Base-by-base conservation (phyloP, 805 yeast species). In the Yarrowia phangngaensis region DNA sequence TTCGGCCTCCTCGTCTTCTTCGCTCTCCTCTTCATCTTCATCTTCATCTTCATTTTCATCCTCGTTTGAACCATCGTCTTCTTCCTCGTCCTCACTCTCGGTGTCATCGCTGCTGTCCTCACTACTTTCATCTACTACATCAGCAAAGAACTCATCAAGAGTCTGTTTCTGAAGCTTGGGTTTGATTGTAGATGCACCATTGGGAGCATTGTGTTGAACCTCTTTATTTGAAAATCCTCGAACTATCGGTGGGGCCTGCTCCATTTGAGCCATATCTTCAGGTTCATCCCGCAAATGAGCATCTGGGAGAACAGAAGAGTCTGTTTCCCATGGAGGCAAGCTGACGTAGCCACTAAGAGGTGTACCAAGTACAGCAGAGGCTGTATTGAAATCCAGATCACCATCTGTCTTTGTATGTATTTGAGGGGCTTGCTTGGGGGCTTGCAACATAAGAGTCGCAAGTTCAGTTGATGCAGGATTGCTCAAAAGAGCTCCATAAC, bases 111-210 rank as follows among this genome's bases (percentile, higher is more conserved):
- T 66, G 20, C 57, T 61, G 15, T 54, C 61, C 16, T 51, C 55
- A 12, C 50, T 55, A n/a, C 54, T 58, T 3, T 41, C 54, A 17
- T 50, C 56, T 6, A 38, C 45, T 0, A 24, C 27, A 52, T 72
- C 73, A 2, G 75, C 82, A 56, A 89, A 80, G 62, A 89, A 89
- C 53, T 89, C 97, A 59, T 89, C 97, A 51, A 89, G 66, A 51
- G 89, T 83, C 62, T 86, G 95, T 28, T 84, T 64, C 52, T 76
- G 74, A 58, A 81, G 48, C 69, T 71, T 54, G 64, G 68, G 9
- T 64, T 67, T 31, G 7, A 24, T n/a, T 6, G 43, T 24, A 22
- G 57, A 56, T 14, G 58, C 40, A 4, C 60, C 54, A 1, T 55
- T 29, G 20, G 50, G 13, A 12, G 27, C 49, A 16, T 61, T 54